Conservation (phyloP, 2,329 filamentous ascomycete species). For the Cladosporium sp. region DNA sequence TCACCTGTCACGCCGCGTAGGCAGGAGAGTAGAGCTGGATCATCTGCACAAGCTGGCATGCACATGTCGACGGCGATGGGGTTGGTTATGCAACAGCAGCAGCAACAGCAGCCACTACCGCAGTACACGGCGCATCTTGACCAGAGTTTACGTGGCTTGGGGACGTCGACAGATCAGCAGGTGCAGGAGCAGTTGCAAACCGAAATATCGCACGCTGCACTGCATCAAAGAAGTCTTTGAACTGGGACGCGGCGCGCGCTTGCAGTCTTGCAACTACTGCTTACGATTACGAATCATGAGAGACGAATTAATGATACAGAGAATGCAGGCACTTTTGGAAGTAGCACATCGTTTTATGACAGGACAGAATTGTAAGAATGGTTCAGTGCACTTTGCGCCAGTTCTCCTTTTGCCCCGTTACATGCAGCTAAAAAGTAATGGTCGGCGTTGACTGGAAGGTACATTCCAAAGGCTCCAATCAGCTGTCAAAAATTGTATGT, state of each 20-base stretch:
- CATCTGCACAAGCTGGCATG: not conserved
- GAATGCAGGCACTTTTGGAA: not conserved
- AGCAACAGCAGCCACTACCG: constrained; percentile 14
- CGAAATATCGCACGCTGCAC: constrained; percentile 4
- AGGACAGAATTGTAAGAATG: not conserved
- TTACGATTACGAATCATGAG: constrained; percentile 2
- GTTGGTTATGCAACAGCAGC: not conserved
- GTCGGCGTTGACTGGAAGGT: not conserved
- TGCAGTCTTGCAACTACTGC: not conserved
- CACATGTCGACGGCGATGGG: not conserved
- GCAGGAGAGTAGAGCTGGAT: not conserved
- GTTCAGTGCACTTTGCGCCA: not conserved
- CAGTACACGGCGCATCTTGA: constrained; percentile 7
- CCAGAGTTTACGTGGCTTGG: not conserved
- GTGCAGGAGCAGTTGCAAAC: constrained; percentile 10
- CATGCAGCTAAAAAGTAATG: not conserved
- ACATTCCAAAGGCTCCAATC: not conserved
- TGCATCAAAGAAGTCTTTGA: not conserved
- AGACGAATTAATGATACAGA: not conserved
- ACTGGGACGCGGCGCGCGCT: no score
- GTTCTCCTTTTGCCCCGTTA: not conserved
- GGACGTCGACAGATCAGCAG: not conserved
- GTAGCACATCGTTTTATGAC: not conserved
- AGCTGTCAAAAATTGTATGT: not conserved
- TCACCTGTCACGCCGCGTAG: not conserved